Evolutionary conservation across 2,329 filamentous ascomycete species (phyloP).

Genomic region (Penicillium expansum): DNA sequence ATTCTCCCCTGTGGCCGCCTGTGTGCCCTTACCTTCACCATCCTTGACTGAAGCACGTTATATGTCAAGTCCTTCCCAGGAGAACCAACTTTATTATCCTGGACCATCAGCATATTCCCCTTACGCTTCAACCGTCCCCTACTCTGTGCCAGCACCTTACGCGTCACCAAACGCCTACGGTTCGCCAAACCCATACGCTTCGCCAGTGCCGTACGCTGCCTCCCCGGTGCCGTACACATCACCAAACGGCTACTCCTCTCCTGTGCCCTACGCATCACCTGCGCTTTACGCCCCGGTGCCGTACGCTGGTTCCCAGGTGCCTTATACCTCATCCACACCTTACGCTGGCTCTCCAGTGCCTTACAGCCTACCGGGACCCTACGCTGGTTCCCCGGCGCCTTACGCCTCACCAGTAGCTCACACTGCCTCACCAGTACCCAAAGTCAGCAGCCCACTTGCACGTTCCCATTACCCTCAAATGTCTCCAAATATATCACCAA

Average conservation of each 20-base stretch:
- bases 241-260: no score
- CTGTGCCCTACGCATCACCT: conserved; percentile 28
- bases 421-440: conserved; percentile 29
- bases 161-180: conserved; percentile 12
- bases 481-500: conserved; percentile 37
- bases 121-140: conserved; percentile 15
- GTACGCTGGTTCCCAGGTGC: neutral
- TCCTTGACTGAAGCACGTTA: conserved; percentile 31
- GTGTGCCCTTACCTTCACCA: conserved; percentile 32
- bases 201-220: neutral
- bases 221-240: conserved; percentile 29
- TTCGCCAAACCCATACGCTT: conserved; percentile 11
- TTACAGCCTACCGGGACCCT: conserved; percentile 1
- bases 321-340: neutral
- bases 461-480: conserved; percentile 35
- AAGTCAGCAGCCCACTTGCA: conserved; percentile 38
- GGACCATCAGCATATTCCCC: conserved; percentile 22
- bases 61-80: conserved; percentile 27
- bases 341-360: conserved; percentile 7
- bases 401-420: conserved; percentile 16
- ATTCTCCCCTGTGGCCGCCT: conserved; percentile 24
- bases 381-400: neutral
- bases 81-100: conserved; percentile 26
- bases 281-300: neutral
- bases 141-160: conserved; percentile 9